These are phyloP conservation scores for Vicia faba DNA, from an alignment of 306 rosid genomes.

Conservation along the genomic window DNA sequence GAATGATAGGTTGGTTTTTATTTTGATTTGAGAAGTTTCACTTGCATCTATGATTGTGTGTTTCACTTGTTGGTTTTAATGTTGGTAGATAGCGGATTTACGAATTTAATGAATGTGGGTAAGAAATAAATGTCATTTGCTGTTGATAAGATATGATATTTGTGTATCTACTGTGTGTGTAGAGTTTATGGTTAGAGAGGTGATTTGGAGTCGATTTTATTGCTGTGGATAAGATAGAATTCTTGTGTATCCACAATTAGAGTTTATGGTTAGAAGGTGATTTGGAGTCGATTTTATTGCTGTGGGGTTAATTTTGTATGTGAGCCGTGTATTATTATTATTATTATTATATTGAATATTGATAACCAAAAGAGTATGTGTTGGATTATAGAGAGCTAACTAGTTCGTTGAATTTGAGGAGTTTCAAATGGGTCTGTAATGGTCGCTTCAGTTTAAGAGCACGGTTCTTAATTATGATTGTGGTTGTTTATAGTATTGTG, in stretches of 20 bases:
- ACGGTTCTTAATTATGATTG: neutral
- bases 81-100: neutral
- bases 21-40: conserved; percentile 4
- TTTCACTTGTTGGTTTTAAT: neutral
- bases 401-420: neutral
- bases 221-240: neutral
- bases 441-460: neutral
- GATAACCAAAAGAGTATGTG: no score
- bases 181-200: neutral
- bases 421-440: neutral
- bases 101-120: conserved; percentile 1
- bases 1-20: no score
- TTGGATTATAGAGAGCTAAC: no score
- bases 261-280: neutral
- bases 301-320: neutral
- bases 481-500: neutral
- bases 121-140: neutral
- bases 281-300: neutral
- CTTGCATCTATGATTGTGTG: neutral
- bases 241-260: neutral
- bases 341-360: no score
- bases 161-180: neutral
- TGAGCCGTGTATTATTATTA: no score
- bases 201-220: neutral
- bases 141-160: neutral